Evolutionary conservation across 1,139 yeast genomes (phyloP).

Genomic region (Diutina catenulata): DNA sequence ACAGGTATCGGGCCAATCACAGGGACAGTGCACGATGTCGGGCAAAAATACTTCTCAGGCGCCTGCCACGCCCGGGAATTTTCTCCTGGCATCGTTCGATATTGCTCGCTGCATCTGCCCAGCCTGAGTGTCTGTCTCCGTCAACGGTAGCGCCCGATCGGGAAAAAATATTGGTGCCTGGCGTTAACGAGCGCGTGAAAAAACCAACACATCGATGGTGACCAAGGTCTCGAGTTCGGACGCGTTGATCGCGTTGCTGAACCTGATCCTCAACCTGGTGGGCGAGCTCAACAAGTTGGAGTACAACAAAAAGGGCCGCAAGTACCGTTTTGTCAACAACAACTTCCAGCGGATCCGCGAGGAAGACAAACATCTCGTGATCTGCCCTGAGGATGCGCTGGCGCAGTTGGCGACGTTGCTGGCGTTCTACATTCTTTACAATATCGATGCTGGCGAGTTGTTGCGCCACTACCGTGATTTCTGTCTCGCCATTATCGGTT

Average conservation of each 20-base stretch:
- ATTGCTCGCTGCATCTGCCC: too few species aligned
- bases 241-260: constrained; percentile 14
- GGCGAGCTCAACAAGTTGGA: constrained; percentile 26
- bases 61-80: too few species aligned
- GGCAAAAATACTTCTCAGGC: too few species aligned
- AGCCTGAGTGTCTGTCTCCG: too few species aligned
- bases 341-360: constrained; percentile 38
- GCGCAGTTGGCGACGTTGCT: constrained; percentile 28
- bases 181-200: too few species aligned
- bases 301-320: constrained; percentile 39
- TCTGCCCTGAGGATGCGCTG: constrained; percentile 24
- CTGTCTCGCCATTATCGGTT: constrained; percentile 38
- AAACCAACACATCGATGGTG: not conserved
- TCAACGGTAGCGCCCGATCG: too few species aligned
- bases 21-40: too few species aligned
- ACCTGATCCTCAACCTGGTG: constrained; percentile 13
- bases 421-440: constrained; percentile 29
- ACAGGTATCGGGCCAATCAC: too few species aligned
- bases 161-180: too few species aligned
- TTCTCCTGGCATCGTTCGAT: too few species aligned
- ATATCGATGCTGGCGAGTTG: constrained; percentile 24
- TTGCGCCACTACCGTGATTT: constrained; percentile 26
- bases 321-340: constrained; percentile 38
- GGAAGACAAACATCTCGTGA: constrained; percentile 40
- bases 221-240: constrained; percentile 8